Evolutionary conservation across 768 basidiomycete species (phyloP).

Genomic region (Omphalotus guepiniiformis): DNA sequence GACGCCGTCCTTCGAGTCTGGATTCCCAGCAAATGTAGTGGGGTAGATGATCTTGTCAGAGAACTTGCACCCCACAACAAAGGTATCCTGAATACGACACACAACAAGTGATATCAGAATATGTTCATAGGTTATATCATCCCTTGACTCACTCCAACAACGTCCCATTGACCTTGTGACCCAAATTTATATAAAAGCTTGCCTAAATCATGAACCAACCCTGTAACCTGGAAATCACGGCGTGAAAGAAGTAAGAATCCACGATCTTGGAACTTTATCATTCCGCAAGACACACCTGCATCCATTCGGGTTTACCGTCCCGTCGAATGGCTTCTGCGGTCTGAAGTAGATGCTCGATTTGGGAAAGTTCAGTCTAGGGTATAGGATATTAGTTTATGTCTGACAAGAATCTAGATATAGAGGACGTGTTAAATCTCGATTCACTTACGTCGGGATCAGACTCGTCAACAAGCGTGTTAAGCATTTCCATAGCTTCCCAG

Average conservation of each 20-base stretch:
- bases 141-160: constrained; percentile 65
- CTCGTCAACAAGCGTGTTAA: constrained; percentile 85
- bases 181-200: constrained; percentile 83
- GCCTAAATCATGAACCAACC: constrained; percentile 85
- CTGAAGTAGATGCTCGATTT: constrained; percentile 89
- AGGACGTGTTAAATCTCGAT: too few species aligned
- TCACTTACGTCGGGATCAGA: constrained; percentile 79
- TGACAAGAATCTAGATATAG: background rate
- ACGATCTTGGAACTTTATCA: constrained; percentile 1
- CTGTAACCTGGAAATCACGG: constrained; percentile 61
- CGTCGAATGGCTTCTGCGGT: constrained; percentile 87
- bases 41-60: constrained; percentile 82
- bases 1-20: constrained; percentile 58
- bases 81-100: constrained; percentile 50
- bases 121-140: background rate
- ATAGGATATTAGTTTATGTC: too few species aligned
- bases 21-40: constrained; percentile 71
- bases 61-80: constrained; percentile 82
- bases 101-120: background rate
- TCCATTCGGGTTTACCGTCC: constrained; percentile 89
- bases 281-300: constrained; percentile 67
- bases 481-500: constrained; percentile 85
- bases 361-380: constrained; percentile 64
- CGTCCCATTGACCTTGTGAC: constrained; percentile 91
- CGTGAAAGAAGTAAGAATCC: constrained; percentile 6